Base-by-base conservation (phyloP, 805 yeast species). In the Hanseniaspora hatyaiensis region DNA sequence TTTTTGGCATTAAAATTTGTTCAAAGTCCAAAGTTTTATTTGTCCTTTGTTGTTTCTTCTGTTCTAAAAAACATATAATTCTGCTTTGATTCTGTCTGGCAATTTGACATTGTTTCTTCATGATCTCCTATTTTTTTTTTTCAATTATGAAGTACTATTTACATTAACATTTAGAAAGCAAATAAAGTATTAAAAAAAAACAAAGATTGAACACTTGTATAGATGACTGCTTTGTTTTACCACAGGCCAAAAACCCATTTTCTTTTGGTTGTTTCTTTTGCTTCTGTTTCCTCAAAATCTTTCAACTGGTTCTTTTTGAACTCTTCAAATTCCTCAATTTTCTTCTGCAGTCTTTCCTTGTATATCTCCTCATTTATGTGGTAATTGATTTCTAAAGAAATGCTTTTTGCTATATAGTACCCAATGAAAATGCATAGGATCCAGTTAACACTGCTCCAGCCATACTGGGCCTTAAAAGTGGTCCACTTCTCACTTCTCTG, bases 401-500 rank as follows among this genome's bases (percentile, higher is more conserved):
- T 33, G 8, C 42, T 33, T 29, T 45, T 36, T 8, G 49, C 49
- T 18, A 45, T 30, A 20, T 45, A 45, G 32, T 37, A 45, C 1
- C 49, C 49, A 11, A 45, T 45, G n/a, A 45, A 36, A 30, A 45
- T 45, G 20, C 40, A 45, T 4, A 37, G 9, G n/a, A 45, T 32
- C 49, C 49, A 45, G 13, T 45, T 45, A 6, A 45, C 29, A 31
- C 34, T 30, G 8, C 30, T 34, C 49, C 49, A 45, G 6, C 40
- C 40, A 12, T 45, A 45, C n/a, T 31, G 28, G 5, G 23, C 26
- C 16, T 45, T 45, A 4, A 45, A 45, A 5, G n/a, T 8, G 12
- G 49, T 45, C 41, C 42, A 45, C 16, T 29, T 24, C n/a, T 19
- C 26, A 18, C 22, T 45, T 23, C 52, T 49, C n/a, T 59, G 41